Evolutionary conservation across 495 filamentous ascomycete species (phyloP).

Genomic region (Niebla homalea): DNA sequence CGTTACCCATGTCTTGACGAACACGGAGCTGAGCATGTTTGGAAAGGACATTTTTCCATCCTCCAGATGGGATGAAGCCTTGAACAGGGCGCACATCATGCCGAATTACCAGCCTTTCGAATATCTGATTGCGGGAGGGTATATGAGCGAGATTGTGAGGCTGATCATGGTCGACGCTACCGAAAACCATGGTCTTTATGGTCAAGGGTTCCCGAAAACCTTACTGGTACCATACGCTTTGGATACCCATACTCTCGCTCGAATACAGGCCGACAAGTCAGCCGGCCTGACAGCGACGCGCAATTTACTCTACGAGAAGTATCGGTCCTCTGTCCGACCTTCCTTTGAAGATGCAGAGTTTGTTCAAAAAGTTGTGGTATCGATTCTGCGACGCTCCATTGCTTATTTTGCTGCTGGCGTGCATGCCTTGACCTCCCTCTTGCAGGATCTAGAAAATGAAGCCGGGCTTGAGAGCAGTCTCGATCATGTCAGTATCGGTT

Average conservation of each 20-base stretch:
- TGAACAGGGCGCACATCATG: slow-evolving; percentile 55
- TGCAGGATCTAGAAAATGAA: slow-evolving; percentile 31
- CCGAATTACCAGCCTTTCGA: slow-evolving; percentile 84
- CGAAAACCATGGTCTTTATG: slow-evolving; percentile 34
- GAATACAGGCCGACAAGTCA: slow-evolving; percentile 36
- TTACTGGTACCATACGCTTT: slow-evolving; percentile 51
- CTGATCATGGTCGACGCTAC: slow-evolving; percentile 62
- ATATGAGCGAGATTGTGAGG: slow-evolving; percentile 72
- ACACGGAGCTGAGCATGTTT: slow-evolving; percentile 83
- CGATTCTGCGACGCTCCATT: slow-evolving; percentile 47
- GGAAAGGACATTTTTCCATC: slow-evolving; percentile 54
- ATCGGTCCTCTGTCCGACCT: slow-evolving; percentile 32
- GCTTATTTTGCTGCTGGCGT: slow-evolving; percentile 52
- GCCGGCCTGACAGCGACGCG: slow-evolving; percentile 31
- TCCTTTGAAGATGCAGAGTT: slow-evolving; percentile 41
- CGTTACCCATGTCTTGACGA: slow-evolving; percentile 55
- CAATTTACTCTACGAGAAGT: slow-evolving; percentile 36
- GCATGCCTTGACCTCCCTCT: slow-evolving; percentile 49
- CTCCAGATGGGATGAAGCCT: slow-evolving; percentile 59
- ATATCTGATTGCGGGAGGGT: slow-evolving; percentile 78
- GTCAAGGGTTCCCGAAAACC: slow-evolving; percentile 42
- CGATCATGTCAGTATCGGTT: slow-evolving; percentile 37
- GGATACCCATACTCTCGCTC: slow-evolving; percentile 55
- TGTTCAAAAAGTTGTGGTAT: slow-evolving; percentile 35
- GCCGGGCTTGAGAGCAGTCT: slow-evolving; percentile 9